Evolutionary conservation across 2,329 filamentous ascomycete species (phyloP), one percentile per base, ranked within the genome.

Genomic region (Aotearoamyces nothofagi): DNA sequence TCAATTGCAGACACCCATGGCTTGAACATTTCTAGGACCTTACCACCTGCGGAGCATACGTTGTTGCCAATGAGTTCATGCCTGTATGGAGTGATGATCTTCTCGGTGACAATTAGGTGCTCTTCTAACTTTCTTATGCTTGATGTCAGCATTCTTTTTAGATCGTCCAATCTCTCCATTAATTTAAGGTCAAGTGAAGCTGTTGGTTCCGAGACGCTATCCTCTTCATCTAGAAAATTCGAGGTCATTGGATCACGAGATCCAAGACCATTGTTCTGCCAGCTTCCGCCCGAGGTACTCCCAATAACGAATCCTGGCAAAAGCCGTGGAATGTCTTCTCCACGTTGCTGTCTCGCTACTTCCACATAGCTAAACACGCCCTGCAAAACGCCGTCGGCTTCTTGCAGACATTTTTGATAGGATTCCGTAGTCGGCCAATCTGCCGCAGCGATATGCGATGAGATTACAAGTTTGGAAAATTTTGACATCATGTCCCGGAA

Each of bases 401-500:
- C 90, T 50, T 92, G 83, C 39, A 96, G 56, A 47, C 90, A 98
- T 52, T 98, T 98, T 31, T 90, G 78, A 36, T 87, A 80, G 1
- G 87, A 92, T 53, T 98, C 90, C 10, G 82, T 76, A 31, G 87
- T 84, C 6, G 87, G 86, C 72, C 84, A 96, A 56, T 98, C 90
- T 17, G 87, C 82, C 5, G 87, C 84, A 22, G 90, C 90, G 49
- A 98, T 94, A 50, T 98, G 90, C 9, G 90, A 96, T 3, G 90
- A 98, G 27, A 98, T 76, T 24, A 98, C 90, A 7, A 98, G 65
- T 53, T 98, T 98, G n/a, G 90, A 96, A 52, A 98, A 98, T 44
- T 92, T 86, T 24, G 90, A 96, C 90, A 98, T 98, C 76, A 96
- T 96, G 50, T 96, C 90, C 30, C 90, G 69, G 56, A 98, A 98